A percentile compares a stretch with the other conserved stretches of the same genome.
Conservation (phyloP, 768 basidiomycete genomes). For the Leccinum sublutescens region DNA sequence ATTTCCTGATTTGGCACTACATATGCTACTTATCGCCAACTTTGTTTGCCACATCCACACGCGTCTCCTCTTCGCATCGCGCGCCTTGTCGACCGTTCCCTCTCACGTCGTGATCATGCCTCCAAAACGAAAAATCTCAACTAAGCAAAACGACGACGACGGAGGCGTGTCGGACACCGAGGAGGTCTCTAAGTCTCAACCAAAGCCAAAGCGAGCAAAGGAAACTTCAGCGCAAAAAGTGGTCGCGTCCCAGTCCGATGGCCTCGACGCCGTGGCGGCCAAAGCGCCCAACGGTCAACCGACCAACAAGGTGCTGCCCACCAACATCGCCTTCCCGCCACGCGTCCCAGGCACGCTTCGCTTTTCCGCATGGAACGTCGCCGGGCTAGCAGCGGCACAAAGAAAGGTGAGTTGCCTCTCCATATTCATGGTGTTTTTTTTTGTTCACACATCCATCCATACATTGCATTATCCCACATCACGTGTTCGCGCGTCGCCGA, state of each 20-base stretch:
- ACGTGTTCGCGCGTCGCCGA: background rate
- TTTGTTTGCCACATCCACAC: too few relatives aligned
- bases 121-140: conserved; percentile 28
- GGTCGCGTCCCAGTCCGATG: conserved; percentile 1
- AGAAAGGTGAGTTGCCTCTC: conserved; percentile 58
- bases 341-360: conserved; percentile 44
- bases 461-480: too few relatives aligned
- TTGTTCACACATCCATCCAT: too few relatives aligned
- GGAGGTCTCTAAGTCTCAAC: conserved; percentile 19
- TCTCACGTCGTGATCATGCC: conserved; percentile 19
- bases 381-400: conserved; percentile 68
- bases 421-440: conserved; percentile 5
- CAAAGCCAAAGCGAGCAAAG: conserved; percentile 20
- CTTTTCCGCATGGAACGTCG: conserved; percentile 78
- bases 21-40: background rate
- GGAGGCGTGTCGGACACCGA: conserved; percentile 33
- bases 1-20: background rate
- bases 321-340: conserved; percentile 7
- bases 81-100: background rate
- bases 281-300: conserved; percentile 44
- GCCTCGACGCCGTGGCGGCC: background rate
- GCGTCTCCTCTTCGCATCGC: background rate
- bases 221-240: conserved; percentile 23
- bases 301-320: conserved; percentile 5
- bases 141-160: too few relatives aligned